These are phyloP conservation scores for Adenanthera pavonina DNA, from an alignment of 306 rosid genomes.

Conservation along the genomic window DNA sequence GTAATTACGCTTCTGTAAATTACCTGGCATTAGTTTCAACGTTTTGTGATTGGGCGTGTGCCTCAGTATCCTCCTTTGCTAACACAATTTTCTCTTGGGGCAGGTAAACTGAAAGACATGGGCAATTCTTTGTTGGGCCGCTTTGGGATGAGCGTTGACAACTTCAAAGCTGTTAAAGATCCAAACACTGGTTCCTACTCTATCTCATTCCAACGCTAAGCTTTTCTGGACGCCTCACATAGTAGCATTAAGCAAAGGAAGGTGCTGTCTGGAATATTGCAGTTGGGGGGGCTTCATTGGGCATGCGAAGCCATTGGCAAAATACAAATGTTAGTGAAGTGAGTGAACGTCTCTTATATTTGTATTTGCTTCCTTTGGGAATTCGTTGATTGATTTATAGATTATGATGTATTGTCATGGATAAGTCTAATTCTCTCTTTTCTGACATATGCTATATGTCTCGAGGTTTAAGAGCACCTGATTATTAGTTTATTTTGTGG, in stretches of 20 bases:
- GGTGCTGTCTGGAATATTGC: conserved; percentile 10
- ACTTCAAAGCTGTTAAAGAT: conserved; percentile 89
- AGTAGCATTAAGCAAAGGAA: conserved; percentile 30
- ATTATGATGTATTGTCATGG: conserved; percentile 25
- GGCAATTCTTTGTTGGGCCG: conserved; percentile 92
- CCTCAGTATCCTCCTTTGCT: conserved; percentile 14
- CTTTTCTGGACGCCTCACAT: conserved; percentile 22
- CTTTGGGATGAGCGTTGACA: conserved; percentile 89
- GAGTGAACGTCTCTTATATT: conserved; percentile 11
- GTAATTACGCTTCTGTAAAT: not conserved
- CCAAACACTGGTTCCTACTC: conserved; percentile 95
- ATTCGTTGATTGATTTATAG: conserved; percentile 30
- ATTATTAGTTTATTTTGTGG: conserved; percentile 4
- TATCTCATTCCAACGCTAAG: conserved; percentile 70
- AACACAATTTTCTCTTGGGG: conserved; percentile 23
- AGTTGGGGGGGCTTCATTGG: conserved; percentile 27
- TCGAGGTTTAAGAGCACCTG: not conserved
- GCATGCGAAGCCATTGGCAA: conserved; percentile 28
- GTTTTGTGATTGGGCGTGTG: not conserved
- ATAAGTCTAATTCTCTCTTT: not conserved
- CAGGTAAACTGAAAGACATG: conserved; percentile 89
- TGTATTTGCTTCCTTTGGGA: conserved; percentile 3
- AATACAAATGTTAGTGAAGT: conserved; percentile 30
- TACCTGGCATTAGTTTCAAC: not conserved
- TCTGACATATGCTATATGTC: not conserved